Base-by-base conservation (phyloP, 164 flowering plant genomes). In the Santalum album region DNA sequence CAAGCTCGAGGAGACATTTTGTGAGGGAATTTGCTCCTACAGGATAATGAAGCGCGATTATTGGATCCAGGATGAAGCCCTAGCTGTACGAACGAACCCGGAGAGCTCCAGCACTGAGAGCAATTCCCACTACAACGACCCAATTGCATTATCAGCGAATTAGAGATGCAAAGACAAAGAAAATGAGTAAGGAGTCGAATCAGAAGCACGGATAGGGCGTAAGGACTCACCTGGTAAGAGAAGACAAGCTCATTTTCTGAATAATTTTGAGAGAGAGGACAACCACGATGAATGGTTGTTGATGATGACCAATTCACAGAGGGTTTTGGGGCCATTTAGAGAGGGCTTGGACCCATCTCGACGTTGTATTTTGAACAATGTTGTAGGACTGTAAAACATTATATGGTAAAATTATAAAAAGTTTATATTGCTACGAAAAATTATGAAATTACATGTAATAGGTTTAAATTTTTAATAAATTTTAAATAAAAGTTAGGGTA, bases 51-150 rank as follows among this genome's bases (percentile, higher is more conserved):
- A 25, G 46, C 34, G 24, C 58, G 47, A 27, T 44, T 42, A 2
- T 27, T 11, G 7, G 51, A 53, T 62, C 54, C 60, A 25, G 71
- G 66, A 16, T 52, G 56, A 55, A 51, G 55, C 49, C 70, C 73
- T 5, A 64, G 35, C 27, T 57, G 69, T 2, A 56, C 57, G 25
- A 66, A 69, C 44, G 58, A 66, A 63, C 66, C 67, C 23, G 75
- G 73, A 23, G 76, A 75, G 58, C 56, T 73, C 72, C 69, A 76
- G 43, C 76, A 66, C 22, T 69, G 58, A 21, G 66, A 73, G 51
- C 68, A 58, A 38, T 79, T 66, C 55, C 55, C 51, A 59, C 70
- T 69, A 69, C 62, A 62, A 16, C 42, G 14, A 38, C 48, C 45
- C 42, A 43, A 26, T 39, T 25, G 52, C 53, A 20, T 4, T 2